Percentiles rank a stretch among this genome's conserved stretches.
These are phyloP conservation scores for Penicillium angulare DNA, from an alignment of 495 filamentous ascomycete species.

Conservation along the genomic window DNA sequence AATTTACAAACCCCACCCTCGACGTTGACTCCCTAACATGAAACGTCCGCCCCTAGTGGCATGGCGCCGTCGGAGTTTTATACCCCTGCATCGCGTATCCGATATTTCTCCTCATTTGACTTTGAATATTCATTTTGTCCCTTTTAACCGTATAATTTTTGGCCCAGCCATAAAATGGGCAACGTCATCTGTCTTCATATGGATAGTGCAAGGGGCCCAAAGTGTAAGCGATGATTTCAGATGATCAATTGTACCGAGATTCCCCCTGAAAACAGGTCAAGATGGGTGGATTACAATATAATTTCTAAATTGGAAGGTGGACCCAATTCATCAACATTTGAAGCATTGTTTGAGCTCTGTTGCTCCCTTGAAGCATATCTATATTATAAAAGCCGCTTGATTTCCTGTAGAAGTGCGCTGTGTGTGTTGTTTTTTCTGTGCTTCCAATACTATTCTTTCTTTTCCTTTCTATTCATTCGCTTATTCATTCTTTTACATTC, in stretches of 20 bases:
- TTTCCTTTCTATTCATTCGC: neutral
- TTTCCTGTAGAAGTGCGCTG: no score
- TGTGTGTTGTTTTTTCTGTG: neutral
- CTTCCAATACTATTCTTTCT: neutral
- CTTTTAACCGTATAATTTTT: no score
- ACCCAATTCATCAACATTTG: no score
- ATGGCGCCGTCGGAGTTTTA: neutral
- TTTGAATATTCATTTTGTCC: neutral
- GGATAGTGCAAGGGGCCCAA: no score
- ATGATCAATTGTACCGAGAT: no score
- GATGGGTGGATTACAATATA: no score
- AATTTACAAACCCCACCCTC: neutral
- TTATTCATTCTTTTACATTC: constrained; percentile 24
- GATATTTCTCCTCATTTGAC: neutral
- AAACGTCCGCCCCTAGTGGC: neutral
- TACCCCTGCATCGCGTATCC: neutral
- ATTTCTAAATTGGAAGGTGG: no score
- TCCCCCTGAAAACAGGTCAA: no score
- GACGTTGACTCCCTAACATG: neutral
- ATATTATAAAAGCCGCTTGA: neutral
- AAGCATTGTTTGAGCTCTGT: no score
- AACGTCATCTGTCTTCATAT: no score
- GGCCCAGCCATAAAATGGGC: no score
- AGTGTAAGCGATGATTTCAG: no score
- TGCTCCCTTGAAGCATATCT: neutral